Evolutionary conservation across 768 basidiomycete species (phyloP).

Genomic region (Coprinopsis sp.): DNA sequence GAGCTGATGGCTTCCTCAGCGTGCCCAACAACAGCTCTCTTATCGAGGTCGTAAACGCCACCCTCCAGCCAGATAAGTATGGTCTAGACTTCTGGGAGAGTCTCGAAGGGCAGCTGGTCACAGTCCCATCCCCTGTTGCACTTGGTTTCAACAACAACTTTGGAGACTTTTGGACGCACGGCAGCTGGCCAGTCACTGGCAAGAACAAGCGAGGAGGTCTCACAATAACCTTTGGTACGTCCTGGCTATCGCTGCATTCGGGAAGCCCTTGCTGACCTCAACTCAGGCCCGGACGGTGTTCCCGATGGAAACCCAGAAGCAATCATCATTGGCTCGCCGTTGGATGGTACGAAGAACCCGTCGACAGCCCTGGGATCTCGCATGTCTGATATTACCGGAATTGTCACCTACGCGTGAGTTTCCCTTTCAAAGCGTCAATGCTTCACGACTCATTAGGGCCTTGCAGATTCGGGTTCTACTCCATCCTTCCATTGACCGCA

Average conservation of each 20-base stretch:
- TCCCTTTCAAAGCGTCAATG: not conserved
- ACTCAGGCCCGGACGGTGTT: constrained; percentile 40
- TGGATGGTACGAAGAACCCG: constrained; percentile 52
- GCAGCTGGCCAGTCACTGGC: constrained; percentile 52
- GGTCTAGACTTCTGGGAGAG: constrained; percentile 66
- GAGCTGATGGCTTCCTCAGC: constrained; percentile 50
- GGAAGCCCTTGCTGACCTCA: no score
- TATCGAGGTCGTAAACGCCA: constrained; percentile 41
- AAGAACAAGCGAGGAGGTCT: constrained; percentile 53
- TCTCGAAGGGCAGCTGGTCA: constrained; percentile 55
- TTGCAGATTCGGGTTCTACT: constrained; percentile 47
- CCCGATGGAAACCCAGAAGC: constrained; percentile 58
- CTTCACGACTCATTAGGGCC: not conserved
- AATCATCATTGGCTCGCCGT: constrained; percentile 47
- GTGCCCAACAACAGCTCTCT: constrained; percentile 50
- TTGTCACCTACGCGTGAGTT: constrained; percentile 49
- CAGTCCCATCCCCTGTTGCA: constrained; percentile 42
- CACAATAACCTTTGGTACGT: constrained; percentile 43
- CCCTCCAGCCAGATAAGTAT: constrained; percentile 44
- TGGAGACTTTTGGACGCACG: constrained; percentile 57
- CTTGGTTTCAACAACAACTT: constrained; percentile 48
- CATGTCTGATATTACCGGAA: constrained; percentile 49
- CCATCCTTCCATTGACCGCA: constrained; percentile 53
- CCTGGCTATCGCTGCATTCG: no score
- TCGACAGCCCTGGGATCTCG: constrained; percentile 40